Conservation (phyloP, 2,329 filamentous ascomycete species). For the Dothideomycetes sp. region DNA sequence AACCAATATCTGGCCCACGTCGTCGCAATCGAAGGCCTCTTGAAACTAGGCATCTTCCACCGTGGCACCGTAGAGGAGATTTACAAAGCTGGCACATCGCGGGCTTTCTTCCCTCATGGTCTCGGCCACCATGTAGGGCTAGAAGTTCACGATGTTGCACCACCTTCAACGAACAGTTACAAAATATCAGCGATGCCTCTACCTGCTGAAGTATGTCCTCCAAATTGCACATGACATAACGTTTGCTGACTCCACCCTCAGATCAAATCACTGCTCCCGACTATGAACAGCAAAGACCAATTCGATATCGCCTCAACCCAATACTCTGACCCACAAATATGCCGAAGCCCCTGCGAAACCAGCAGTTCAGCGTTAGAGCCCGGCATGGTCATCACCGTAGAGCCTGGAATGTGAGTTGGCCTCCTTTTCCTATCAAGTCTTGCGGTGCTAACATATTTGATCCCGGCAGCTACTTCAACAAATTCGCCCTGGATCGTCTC, state of each 20-base stretch:
- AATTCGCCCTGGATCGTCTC: conserved; percentile 68
- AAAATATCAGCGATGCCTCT: conserved; percentile 17
- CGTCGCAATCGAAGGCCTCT: conserved; percentile 60
- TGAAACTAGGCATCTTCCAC: conserved; percentile 60
- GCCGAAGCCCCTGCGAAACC: not conserved
- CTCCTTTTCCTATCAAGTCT: not conserved
- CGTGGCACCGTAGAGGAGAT: conserved; percentile 54
- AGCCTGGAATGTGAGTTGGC: conserved; percentile 38
- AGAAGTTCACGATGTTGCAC: conserved; percentile 66
- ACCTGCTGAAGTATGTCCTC: not conserved
- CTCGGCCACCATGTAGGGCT: conserved; percentile 85
- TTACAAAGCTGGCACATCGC: conserved; percentile 65
- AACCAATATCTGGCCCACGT: conserved; percentile 63
- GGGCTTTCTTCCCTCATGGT: conserved; percentile 86
- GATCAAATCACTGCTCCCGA: not conserved
- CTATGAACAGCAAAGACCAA: not conserved
- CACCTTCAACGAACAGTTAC: not conserved
- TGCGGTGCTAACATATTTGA: not conserved
- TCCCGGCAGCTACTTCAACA: conserved; percentile 74
- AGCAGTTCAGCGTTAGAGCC: conserved; percentile 26
- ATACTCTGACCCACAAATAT: conserved; percentile 1
- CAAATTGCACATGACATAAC: not conserved
- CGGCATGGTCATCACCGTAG: conserved; percentile 46
- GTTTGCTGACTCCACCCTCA: not conserved
- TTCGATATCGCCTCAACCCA: conserved; percentile 2